These are phyloP conservation scores for Diplosphaera chodatii DNA, from an alignment of 139 green algal species.

Conservation along the genomic window DNA sequence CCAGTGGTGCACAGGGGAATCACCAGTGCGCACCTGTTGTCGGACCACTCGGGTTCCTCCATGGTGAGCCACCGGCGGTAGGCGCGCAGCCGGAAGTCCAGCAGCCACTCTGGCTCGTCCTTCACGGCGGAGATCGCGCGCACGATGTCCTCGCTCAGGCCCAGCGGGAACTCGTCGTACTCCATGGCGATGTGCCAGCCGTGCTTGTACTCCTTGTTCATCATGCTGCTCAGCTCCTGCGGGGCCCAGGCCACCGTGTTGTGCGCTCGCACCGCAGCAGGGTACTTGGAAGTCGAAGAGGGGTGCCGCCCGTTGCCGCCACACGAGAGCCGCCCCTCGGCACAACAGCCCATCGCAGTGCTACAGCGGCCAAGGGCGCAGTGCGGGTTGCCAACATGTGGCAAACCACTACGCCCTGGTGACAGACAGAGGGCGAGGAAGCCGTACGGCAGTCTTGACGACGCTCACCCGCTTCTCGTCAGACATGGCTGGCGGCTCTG, in stretches of 20 bases:
- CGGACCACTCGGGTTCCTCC: constrained; percentile 85
- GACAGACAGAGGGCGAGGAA: too few species aligned
- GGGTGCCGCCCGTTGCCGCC: too few species aligned
- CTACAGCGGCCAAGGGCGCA: too few species aligned
- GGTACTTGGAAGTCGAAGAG: too few species aligned
- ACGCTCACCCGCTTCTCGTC: not conserved
- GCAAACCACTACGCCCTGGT: too few species aligned
- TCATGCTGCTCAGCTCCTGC: not conserved
- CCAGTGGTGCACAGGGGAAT: too few species aligned
- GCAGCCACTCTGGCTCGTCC: constrained; percentile 97
- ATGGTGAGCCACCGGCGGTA: constrained; percentile 96
- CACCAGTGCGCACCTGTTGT: constrained; percentile 72
- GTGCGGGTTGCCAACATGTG: too few species aligned
- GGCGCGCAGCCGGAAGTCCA: constrained; percentile 93
- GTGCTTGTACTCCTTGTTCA: constrained; percentile 74
- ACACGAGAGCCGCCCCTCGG: too few species aligned
- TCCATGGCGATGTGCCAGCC: constrained; percentile 96
- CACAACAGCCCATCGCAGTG: too few species aligned
- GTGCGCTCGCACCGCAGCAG: too few species aligned
- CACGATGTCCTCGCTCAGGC: constrained; percentile 92
- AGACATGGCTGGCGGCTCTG: not conserved
- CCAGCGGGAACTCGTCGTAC: constrained; percentile 75
- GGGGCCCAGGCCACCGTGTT: too few species aligned
- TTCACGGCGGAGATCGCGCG: constrained; percentile 96
- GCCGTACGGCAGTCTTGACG: too few species aligned